Base-by-base conservation (phyloP, 2,329 filamentous ascomycete genomes). In the Thelonectria discophora region DNA sequence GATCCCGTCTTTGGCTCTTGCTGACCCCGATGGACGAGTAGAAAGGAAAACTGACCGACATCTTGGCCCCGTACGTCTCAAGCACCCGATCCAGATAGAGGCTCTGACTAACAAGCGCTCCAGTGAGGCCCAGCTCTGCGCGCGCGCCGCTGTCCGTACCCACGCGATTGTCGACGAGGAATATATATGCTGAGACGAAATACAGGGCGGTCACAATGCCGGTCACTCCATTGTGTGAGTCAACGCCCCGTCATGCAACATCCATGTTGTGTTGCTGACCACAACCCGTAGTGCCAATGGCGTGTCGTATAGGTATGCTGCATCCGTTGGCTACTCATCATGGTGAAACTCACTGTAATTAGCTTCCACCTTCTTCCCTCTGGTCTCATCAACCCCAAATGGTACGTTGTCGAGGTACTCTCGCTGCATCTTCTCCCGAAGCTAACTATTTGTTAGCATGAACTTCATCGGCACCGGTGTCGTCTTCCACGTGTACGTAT, bases 301-400 rank as follows among this genome's bases (percentile, higher is more conserved):
- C 10, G 49, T 52, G 6, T 52, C 34, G 2, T 52, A 52, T 24
- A 52, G 34, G 49, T 52, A 42, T 17, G 34, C 34, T 15, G 18
- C 20, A 40, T 13, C 12, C 32, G 24, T 27, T 3, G 11, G 9
- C n/a, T 30, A 9, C 9, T 30, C 17, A 46, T 18, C 30, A 20
- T 13, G n/a, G 2, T 15, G 18, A 46, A 24, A 46, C 43, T 17
- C n/a, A 24, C 18, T 20, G 45, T 9, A 13, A 17, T 49, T 50
- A 64, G 62, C 51, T 64, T 64, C 37, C 62, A 64, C 39, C 48
- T 64, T 39, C 47, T 64, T 30, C 60, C 62, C 17, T 63, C 60
- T 42, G 62, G 62, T 20, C 51, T 64, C n/a, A 64, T 63, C 27
- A 64, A 63, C 60, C 62, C 60, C 30, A 8, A 32, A 3, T 32